Evolutionary conservation across 164 flowering plant species (phyloP).

Genomic region (Tetracentron sinense): DNA sequence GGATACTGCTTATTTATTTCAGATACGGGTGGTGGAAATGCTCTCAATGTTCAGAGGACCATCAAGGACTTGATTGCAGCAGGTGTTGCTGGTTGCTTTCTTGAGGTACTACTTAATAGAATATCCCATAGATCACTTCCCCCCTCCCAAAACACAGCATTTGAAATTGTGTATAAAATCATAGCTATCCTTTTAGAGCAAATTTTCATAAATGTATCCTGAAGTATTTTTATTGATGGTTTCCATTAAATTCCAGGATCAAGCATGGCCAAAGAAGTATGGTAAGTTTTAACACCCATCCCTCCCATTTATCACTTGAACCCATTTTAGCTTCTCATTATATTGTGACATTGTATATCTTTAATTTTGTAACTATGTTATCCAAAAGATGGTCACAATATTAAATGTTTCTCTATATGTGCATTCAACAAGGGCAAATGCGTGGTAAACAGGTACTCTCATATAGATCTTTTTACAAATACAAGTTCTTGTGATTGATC

Average conservation of each 20-base stretch:
- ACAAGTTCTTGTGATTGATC: background rate
- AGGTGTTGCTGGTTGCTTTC: slow-evolving; percentile 33
- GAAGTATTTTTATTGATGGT: background rate
- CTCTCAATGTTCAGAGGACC: slow-evolving; percentile 29
- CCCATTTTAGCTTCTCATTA: background rate
- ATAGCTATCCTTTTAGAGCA: background rate
- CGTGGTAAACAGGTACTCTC: slow-evolving; percentile 30
- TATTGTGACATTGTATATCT: no score
- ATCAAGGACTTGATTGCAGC: slow-evolving; percentile 26
- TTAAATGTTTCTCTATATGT: background rate
- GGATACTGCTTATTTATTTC: background rate
- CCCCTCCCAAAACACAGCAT: background rate
- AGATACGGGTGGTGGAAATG: slow-evolving; percentile 37
- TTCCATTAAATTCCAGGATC: slow-evolving; percentile 21
- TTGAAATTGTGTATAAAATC: background rate
- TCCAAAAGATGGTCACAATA: background rate
- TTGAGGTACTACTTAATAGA: slow-evolving; percentile 20
- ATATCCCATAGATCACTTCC: background rate
- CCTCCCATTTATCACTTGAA: background rate
- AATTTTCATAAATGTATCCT: background rate
- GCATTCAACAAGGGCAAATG: slow-evolving; percentile 24
- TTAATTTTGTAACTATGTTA: background rate
- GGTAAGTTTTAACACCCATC: slow-evolving; percentile 11
- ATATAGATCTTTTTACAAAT: background rate
- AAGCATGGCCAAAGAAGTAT: slow-evolving; percentile 37